A percentile compares a stretch with the other conserved stretches of the same genome.
phyloP scores from a whole-genome alignment of 495 filamentous ascomycete species.

The Tuber melanosporum region DNA sequence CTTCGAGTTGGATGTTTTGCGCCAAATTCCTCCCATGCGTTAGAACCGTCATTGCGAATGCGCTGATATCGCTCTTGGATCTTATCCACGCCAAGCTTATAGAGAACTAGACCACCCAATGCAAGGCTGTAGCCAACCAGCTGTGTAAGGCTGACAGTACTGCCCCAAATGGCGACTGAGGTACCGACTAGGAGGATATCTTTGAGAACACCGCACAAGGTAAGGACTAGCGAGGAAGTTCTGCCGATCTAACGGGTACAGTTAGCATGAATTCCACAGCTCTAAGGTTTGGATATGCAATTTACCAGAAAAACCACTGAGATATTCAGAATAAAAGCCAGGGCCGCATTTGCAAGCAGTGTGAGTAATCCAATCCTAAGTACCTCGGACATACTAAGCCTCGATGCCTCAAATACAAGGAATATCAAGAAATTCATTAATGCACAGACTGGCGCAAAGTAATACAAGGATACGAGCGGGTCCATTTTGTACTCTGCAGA shows the following conservation, averaged over 20 bases:
- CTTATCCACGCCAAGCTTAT: constrained; percentile 86
- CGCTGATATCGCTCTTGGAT: constrained; percentile 71
- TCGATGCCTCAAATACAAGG: constrained; percentile 70
- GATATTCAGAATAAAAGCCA: constrained; percentile 84
- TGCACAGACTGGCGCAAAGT: constrained; percentile 89
- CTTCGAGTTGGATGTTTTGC: constrained; percentile 63
- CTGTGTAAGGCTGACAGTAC: constrained; percentile 72
- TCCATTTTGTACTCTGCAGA: constrained; percentile 96
- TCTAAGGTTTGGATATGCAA: constrained; percentile 17
- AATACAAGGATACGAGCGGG: constrained; percentile 89
- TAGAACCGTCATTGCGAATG: constrained; percentile 50
- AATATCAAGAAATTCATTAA: constrained; percentile 77
- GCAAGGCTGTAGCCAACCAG: constrained; percentile 93
- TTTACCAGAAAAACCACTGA: constrained; percentile 91
- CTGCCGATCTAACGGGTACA: constrained; percentile 70
- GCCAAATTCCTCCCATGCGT: constrained; percentile 81
- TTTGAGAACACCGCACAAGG: constrained; percentile 95
- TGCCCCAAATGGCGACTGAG: constrained; percentile 85
- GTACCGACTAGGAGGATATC: constrained; percentile 89
- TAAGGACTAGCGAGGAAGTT: constrained; percentile 92
- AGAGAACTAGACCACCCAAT: constrained; percentile 84
- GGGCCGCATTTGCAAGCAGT: constrained; percentile 70
- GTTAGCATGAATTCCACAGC: constrained; percentile 38
- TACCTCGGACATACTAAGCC: constrained; percentile 63
- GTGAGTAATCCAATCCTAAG: constrained; percentile 66